phyloP scores from a whole-genome alignment of 768 basidiomycete genomes.

The Russula emetica region DNA sequence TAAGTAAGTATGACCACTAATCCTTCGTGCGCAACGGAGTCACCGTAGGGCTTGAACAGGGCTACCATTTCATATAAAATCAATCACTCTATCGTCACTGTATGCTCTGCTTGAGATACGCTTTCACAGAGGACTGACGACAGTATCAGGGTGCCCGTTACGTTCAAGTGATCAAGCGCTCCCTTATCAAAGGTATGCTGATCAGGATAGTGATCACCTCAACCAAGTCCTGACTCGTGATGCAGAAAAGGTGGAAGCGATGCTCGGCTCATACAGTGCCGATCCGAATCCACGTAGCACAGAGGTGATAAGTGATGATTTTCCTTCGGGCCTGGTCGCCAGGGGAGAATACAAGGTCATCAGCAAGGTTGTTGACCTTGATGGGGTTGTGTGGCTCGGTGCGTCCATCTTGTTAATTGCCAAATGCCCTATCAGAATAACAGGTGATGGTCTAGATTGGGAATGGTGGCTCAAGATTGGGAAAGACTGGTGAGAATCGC shows the following conservation, averaged over 20 bases:
- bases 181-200: conserved; percentile 61
- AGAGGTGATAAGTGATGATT: conserved; percentile 65
- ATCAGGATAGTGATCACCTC: conserved; percentile 13
- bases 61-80: conserved; percentile 82
- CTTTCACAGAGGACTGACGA: conserved; percentile 18
- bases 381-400: conserved; percentile 77
- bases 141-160: conserved; percentile 67
- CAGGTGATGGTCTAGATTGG: conserved; percentile 48
- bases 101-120: conserved; percentile 34
- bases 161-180: conserved; percentile 82
- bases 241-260: conserved; percentile 79
- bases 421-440: not conserved
- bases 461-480: conserved; percentile 89
- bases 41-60: conserved; percentile 37
- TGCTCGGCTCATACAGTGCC: conserved; percentile 95
- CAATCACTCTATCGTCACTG: conserved; percentile 85
- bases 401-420: conserved; percentile 31
- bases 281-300: conserved; percentile 62
- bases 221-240: conserved; percentile 10
- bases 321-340: conserved; percentile 75
- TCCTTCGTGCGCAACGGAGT: conserved; percentile 6
- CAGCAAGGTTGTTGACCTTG: conserved; percentile 86
- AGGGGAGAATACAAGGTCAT: conserved; percentile 73
- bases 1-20: conserved; percentile 49
- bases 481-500: conserved; percentile 74